Percentiles rank a stretch among this genome's conserved stretches.
These are phyloP conservation scores for Penicillium ucsense DNA, from an alignment of 495 filamentous ascomycete genomes.

Conservation along the genomic window DNA sequence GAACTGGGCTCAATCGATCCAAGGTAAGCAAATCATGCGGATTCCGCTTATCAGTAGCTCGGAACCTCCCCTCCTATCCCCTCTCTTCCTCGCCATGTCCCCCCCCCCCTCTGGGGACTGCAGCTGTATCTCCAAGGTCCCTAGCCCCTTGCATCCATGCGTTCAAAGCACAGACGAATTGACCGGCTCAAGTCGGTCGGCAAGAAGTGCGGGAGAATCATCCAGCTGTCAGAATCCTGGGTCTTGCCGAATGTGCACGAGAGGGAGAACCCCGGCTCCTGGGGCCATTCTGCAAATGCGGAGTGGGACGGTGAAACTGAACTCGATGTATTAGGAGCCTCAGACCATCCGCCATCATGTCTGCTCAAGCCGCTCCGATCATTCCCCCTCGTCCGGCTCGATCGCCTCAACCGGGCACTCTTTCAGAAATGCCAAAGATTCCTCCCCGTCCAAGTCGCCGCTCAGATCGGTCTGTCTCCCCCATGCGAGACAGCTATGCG, in stretches of 20 bases:
- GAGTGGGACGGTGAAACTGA: too few relatives aligned
- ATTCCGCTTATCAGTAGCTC: constrained; percentile 11
- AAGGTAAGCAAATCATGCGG: constrained; percentile 16
- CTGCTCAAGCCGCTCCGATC: constrained; percentile 33
- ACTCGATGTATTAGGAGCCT: constrained; percentile 5
- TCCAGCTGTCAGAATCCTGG: too few relatives aligned
- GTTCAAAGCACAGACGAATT: too few relatives aligned
- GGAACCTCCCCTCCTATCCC: background rate
- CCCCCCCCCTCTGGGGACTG: background rate
- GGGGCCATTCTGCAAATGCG: too few relatives aligned
- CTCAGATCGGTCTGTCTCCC: constrained; percentile 68
- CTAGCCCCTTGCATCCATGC: constrained; percentile 8
- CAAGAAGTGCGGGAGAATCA: too few relatives aligned
- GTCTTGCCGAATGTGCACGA: too few relatives aligned
- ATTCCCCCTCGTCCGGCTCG: constrained; percentile 43
- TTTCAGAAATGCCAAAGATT: constrained; percentile 34
- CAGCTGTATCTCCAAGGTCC: background rate
- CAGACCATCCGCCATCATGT: constrained; percentile 25
- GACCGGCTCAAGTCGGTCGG: too few relatives aligned
- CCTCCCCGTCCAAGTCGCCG: constrained; percentile 67
- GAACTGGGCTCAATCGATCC: constrained; percentile 4
- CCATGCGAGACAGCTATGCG: constrained; percentile 65
- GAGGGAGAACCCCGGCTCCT: too few relatives aligned
- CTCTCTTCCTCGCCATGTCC: constrained; percentile 1
- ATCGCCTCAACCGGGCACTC: constrained; percentile 32